Conservation (phyloP, 2,329 filamentous ascomycete species). For the Fusarium haematococcum region DNA sequence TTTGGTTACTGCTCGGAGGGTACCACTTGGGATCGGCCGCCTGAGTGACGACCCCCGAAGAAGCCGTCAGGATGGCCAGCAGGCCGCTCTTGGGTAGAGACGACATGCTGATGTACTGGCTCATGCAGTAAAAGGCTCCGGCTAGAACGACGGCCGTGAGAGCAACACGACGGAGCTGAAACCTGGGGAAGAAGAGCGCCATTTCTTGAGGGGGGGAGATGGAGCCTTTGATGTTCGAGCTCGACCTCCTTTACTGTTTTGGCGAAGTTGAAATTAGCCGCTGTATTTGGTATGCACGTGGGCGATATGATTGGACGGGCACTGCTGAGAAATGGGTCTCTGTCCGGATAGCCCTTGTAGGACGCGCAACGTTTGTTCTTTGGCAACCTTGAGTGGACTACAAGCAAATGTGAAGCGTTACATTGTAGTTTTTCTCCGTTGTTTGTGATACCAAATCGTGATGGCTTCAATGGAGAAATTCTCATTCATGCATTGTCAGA, state of each 20-base stretch:
- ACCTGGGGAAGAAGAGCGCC: slow-evolving; percentile 22
- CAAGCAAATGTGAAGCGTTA: background rate
- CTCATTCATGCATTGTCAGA: background rate
- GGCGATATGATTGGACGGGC: slow-evolving; percentile 24
- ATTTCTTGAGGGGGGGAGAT: background rate
- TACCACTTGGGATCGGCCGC: slow-evolving; percentile 65
- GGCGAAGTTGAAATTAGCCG: slow-evolving; percentile 18
- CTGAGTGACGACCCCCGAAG: slow-evolving; percentile 12
- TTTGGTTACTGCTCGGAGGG: slow-evolving; percentile 62
- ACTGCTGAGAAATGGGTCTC: background rate
- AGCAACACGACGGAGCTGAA: slow-evolving; percentile 5
- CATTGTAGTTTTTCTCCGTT: background rate
- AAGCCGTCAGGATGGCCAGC: slow-evolving; percentile 25
- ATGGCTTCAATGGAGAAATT: background rate
- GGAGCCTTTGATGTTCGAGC: background rate
- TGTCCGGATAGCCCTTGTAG: background rate
- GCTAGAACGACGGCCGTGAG: slow-evolving; percentile 12
- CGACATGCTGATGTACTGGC: slow-evolving; percentile 27
- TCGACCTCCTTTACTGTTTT: background rate
- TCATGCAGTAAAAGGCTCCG: slow-evolving; percentile 9
- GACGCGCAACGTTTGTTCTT: background rate
- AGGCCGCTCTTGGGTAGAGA: slow-evolving; percentile 21
- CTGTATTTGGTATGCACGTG: slow-evolving; percentile 35
- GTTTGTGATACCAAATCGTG: background rate
- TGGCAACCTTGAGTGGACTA: background rate